Conservation (phyloP, 2,329 filamentous ascomycete species). For the Fusarium sterilihyphosum region DNA sequence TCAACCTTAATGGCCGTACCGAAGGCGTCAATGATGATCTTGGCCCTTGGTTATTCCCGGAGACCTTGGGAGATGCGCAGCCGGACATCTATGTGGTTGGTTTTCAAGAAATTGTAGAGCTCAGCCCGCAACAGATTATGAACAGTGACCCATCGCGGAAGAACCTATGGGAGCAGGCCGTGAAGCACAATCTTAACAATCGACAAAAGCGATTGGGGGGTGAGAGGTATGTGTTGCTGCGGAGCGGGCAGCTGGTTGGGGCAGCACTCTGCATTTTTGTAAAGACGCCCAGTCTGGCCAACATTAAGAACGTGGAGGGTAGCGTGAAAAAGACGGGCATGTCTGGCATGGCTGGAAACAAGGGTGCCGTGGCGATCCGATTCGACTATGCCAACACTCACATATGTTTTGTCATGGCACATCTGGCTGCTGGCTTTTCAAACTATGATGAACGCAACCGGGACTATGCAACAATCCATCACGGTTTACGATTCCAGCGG, state of each 20-base stretch:
- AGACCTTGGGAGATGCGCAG: slow-evolving; percentile 64
- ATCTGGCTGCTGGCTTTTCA: slow-evolving; percentile 93
- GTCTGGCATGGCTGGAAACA: slow-evolving; percentile 97
- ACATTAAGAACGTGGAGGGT: slow-evolving; percentile 97
- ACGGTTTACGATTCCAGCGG: slow-evolving; percentile 88
- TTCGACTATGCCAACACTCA: slow-evolving; percentile 94
- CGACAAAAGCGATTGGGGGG: slow-evolving; percentile 71
- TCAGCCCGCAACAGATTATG: slow-evolving; percentile 99
- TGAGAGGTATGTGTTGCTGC: slow-evolving; percentile 86
- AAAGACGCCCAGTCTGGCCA: slow-evolving; percentile 76
- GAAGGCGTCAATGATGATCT: slow-evolving; percentile 82
- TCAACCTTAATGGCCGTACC: slow-evolving; percentile 92
- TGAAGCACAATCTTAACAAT: slow-evolving; percentile 79
- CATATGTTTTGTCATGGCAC: slow-evolving; percentile 94
- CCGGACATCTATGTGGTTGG: slow-evolving; percentile 91
- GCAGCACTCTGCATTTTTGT: slow-evolving; percentile 94
- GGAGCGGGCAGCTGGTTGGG: slow-evolving; percentile 93
- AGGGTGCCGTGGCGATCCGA: slow-evolving; percentile 94
- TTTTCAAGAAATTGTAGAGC: slow-evolving; percentile 98
- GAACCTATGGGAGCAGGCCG: slow-evolving; percentile 85
- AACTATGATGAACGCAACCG: slow-evolving; percentile 97
- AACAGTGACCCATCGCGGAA: slow-evolving; percentile 91
- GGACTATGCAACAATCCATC: slow-evolving; percentile 89
- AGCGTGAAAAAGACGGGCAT: slow-evolving; percentile 93
- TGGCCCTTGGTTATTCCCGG: slow-evolving; percentile 84